These are phyloP conservation scores for Aspergillus neoniger DNA, from an alignment of 2,329 filamentous ascomycete species.

Conservation along the genomic window DNA sequence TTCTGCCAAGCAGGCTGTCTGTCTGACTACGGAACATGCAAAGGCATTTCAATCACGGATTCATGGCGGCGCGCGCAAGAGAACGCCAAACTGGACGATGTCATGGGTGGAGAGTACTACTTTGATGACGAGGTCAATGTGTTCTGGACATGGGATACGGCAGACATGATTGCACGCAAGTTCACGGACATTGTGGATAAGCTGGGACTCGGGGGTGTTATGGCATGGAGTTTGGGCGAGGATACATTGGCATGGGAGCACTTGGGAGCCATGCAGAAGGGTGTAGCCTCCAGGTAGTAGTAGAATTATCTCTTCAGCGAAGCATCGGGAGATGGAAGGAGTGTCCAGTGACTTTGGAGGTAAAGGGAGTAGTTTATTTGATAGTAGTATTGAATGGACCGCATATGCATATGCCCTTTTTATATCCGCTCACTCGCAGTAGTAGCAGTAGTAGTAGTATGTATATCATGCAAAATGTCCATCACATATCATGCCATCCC, in stretches of 20 bases:
- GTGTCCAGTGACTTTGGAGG: neutral
- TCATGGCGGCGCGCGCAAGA: constrained; percentile 61
- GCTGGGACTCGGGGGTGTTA: constrained; percentile 66
- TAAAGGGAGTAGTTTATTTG: neutral
- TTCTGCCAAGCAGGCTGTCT: constrained; percentile 38
- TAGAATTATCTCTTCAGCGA: too few relatives aligned
- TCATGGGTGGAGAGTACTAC: constrained; percentile 66
- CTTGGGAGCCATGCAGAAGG: constrained; percentile 46
- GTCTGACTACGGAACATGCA: constrained; percentile 43
- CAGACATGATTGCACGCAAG: constrained; percentile 62
- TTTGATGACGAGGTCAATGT: constrained; percentile 61
- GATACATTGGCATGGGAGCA: constrained; percentile 54
- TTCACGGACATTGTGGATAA: constrained; percentile 60
- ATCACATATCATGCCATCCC: too few relatives aligned
- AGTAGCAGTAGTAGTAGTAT: too few relatives aligned
- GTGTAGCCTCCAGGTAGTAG: constrained; percentile 21
- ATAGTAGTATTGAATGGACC: too few relatives aligned
- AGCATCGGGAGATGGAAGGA: neutral
- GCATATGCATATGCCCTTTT: too few relatives aligned
- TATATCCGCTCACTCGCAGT: too few relatives aligned
- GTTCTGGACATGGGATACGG: constrained; percentile 76
- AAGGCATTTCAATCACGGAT: constrained; percentile 52
- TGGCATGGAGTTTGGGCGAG: constrained; percentile 75
- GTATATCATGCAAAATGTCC: too few relatives aligned
- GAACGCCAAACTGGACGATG: constrained; percentile 58